Evolutionary conservation across 2,329 filamentous ascomycete species (phyloP).

Genomic region (Diaporthe sp.): DNA sequence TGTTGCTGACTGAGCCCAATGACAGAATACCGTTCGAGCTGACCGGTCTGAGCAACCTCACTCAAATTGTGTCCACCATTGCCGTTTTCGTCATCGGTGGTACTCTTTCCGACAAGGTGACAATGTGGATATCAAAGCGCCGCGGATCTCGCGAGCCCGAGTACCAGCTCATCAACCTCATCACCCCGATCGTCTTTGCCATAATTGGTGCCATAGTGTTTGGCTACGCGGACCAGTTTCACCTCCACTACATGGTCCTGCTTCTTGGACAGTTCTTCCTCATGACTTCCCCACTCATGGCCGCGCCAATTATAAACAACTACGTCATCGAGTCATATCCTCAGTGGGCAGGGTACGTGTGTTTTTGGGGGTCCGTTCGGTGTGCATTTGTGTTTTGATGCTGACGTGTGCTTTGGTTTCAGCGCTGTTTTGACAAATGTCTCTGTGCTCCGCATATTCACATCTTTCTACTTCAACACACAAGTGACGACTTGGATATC

Average conservation of each 20-base stretch:
- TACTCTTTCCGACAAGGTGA: constrained; percentile 11
- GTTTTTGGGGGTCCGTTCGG: background rate
- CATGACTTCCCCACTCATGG: background rate
- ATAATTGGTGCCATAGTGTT: constrained; percentile 4
- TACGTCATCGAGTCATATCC: constrained; percentile 17
- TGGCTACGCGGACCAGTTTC: constrained; percentile 3
- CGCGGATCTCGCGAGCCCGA: constrained; percentile 23
- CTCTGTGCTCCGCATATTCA: constrained; percentile 47
- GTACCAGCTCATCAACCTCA: constrained; percentile 18
- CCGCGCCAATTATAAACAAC: constrained; percentile 3
- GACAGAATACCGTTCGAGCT: constrained; percentile 3
- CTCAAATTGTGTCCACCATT: constrained; percentile 12
- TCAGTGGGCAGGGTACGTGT: constrained; percentile 20
- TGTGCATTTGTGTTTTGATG: background rate
- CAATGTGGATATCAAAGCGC: constrained; percentile 33
- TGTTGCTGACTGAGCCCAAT: background rate
- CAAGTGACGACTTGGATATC: constrained; percentile 47
- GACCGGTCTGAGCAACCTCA: constrained; percentile 17
- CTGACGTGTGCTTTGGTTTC: background rate
- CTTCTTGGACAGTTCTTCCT: constrained; percentile 7
- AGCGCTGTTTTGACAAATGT: constrained; percentile 50
- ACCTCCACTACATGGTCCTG: constrained; percentile 9
- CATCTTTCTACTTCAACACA: constrained; percentile 47
- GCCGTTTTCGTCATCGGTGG: constrained; percentile 24
- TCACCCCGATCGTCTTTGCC: constrained; percentile 8